Conservation (phyloP, 176 grass and related monocot genomes). For the Oryza meridionalis region DNA sequence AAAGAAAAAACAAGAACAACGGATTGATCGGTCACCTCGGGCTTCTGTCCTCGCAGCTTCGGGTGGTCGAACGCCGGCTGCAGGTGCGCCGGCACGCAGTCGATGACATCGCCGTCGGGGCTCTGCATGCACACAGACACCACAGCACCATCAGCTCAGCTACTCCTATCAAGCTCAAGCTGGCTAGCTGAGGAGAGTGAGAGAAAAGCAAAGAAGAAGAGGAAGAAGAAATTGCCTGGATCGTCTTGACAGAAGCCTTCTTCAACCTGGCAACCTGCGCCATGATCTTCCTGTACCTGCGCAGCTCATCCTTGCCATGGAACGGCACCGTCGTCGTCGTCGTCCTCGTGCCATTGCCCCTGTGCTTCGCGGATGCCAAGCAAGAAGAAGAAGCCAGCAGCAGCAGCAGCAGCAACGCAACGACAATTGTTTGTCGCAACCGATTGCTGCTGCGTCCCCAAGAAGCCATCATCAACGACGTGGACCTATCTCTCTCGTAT, state of each 20-base stretch:
- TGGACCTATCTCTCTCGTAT: background rate
- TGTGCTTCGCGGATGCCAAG: background rate
- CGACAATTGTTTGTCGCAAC: background rate
- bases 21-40: constrained; percentile 47
- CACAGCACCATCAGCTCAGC: background rate
- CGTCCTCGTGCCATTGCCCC: background rate
- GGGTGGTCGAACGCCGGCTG: constrained; percentile 85
- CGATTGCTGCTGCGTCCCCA: constrained; percentile 27
- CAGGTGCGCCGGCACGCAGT: constrained; percentile 72
- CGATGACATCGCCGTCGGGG: constrained; percentile 76
- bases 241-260: constrained; percentile 60
- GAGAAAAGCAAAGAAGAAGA: background rate
- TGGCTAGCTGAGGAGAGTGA: background rate
- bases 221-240: constrained; percentile 42
- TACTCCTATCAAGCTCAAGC: background rate
- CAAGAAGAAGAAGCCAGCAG: constrained; percentile 20
- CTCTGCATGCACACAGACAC: constrained; percentile 49
- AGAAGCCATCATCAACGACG: constrained; percentile 21
- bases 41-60: constrained; percentile 54
- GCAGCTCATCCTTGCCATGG: constrained; percentile 28
- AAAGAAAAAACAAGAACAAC: background rate
- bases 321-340: background rate
- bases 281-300: constrained; percentile 45
- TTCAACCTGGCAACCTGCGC: constrained; percentile 48
- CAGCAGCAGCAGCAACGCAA: constrained; percentile 41